These are phyloP conservation scores for Sporodiniella umbellata DNA, from an alignment of 371 early-diverging fungal species.

Conservation along the genomic window DNA sequence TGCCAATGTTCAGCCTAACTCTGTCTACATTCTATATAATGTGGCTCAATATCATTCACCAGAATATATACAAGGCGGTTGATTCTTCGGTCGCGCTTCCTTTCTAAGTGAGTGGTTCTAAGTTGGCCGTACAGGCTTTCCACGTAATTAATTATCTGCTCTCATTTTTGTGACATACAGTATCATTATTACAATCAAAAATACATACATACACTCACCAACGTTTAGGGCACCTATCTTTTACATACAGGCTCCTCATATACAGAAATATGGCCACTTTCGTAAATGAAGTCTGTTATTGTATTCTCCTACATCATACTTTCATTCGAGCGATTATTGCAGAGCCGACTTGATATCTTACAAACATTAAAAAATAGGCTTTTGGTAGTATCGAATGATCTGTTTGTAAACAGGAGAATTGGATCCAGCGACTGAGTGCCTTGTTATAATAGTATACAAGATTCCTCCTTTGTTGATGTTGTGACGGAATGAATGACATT, in stretches of 20 bases:
- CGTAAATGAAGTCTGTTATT: slow-evolving; percentile 14
- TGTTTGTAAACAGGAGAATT: no score
- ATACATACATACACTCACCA: slow-evolving; percentile 14
- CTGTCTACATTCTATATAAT: slow-evolving; percentile 15
- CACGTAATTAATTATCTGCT: slow-evolving; percentile 10
- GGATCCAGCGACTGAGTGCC: no score
- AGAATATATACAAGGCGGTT: slow-evolving; percentile 13
- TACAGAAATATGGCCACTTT: slow-evolving; percentile 17
- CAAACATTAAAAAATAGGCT: slow-evolving; percentile 14
- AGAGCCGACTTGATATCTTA: slow-evolving; percentile 17
- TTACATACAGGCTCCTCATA: slow-evolving; percentile 16
- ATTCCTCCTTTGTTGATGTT: no score
- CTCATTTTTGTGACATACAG: slow-evolving; percentile 16
- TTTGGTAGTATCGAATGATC: no score
- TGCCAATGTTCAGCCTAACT: slow-evolving; percentile 13
- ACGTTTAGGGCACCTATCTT: slow-evolving; percentile 11
- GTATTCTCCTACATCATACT: slow-evolving; percentile 11
- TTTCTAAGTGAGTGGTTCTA: slow-evolving; percentile 12
- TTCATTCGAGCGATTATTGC: slow-evolving; percentile 7
- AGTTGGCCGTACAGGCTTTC: slow-evolving; percentile 10
- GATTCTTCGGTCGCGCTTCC: slow-evolving; percentile 14
- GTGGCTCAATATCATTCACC: slow-evolving; percentile 13
- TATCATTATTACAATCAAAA: slow-evolving; percentile 17
- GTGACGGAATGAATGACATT: no score
- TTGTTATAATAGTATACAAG: no score